Evolutionary conservation across 805 yeast species (phyloP), one percentile per base, ranked within the genome.

Genomic region (Helenozyma rhizophorensis): DNA sequence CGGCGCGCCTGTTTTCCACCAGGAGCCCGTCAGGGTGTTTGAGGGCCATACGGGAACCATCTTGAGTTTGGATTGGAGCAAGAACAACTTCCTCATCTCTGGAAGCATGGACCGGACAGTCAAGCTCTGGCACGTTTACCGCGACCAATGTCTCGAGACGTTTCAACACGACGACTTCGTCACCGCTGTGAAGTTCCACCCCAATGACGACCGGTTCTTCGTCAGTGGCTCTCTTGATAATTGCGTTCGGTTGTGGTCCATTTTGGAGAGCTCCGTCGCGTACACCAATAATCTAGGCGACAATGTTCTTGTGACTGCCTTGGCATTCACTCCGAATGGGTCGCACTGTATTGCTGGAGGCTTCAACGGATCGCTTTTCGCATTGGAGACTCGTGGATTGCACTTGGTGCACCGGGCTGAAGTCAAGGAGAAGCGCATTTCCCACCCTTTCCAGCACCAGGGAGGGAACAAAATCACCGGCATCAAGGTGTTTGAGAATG

Each of bases 31-130:
- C 11, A 67, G 74, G 19, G 70, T 70, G 10, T 82, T 77, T 40
- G 57, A 54, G 25, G 93, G 84, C 12, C 97, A 90, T 56, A 56
- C 72, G 1, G 74, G 73, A 28, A 83, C 86, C 37, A 70, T 90
- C 11, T 55, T 86, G n/a, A 76, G 83, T 9, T 51, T 89, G 21
- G 85, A 84, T 48, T 89, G 97, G 97, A 82, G 94, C 32, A 81
- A 80, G 47, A 88, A 87, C 58, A 81, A 81, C 52, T 89, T 89
- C 46, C 53, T 90, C 19, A 53, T 87, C 1, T 70, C 93, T 0
- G 80, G 93, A 3, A 83, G 95, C 2, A 83, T 84, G 81, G 97
- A 89, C 58, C 72, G 76, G 42, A 81, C 94, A 0, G 95, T 79
- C 2, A 74, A 76, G 42, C 60, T 89, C 28, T 89, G 97, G 96